Percentiles rank a stretch among this genome's conserved stretches.
phyloP scores from a whole-genome alignment of 2,329 filamentous ascomycete species.

The Hirsutella thompsonii region DNA sequence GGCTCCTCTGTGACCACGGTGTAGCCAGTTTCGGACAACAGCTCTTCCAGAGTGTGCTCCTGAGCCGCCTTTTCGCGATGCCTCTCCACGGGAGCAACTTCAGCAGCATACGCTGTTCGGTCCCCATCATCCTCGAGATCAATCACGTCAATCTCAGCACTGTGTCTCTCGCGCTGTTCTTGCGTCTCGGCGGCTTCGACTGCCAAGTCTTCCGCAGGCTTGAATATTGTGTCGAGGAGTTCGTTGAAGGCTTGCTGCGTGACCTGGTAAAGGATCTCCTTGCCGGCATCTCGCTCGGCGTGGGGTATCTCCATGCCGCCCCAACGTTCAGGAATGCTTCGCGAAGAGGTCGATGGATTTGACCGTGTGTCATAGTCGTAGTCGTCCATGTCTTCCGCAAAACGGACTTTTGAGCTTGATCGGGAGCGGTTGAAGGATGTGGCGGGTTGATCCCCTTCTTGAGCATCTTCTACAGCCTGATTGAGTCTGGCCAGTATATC shows the following conservation, averaged over 20 bases:
- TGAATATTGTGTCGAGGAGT: conserved; percentile 77
- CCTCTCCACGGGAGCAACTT: not conserved
- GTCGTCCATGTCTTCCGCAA: conserved; percentile 58
- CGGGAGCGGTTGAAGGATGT: conserved; percentile 30
- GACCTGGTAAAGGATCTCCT: conserved; percentile 81
- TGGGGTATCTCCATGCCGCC: conserved; percentile 68
- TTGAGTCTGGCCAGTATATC: conserved; percentile 33
- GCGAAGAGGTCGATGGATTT: conserved; percentile 60
- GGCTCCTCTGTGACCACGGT: conserved; percentile 20
- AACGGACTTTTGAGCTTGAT: conserved; percentile 69
- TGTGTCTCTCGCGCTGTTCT: conserved; percentile 44
- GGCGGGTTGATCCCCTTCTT: conserved; percentile 20
- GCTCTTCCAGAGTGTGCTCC: conserved; percentile 18
- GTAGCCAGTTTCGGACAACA: conserved; percentile 33
- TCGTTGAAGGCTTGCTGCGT: conserved; percentile 89
- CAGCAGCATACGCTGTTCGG: not conserved
- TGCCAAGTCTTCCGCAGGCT: conserved; percentile 63
- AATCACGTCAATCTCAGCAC: conserved; percentile 31
- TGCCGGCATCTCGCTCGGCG: conserved; percentile 70
- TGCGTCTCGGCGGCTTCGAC: conserved; percentile 53
- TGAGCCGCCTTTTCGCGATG: conserved; percentile 5
- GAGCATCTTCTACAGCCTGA: conserved; percentile 24
- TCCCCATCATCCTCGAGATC: conserved; percentile 16
- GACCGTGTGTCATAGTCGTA: conserved; percentile 60
- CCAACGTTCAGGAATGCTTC: conserved; percentile 61